Conservation (phyloP, 1,284 basidiomycete species). For the Rhodofomes roseus region DNA sequence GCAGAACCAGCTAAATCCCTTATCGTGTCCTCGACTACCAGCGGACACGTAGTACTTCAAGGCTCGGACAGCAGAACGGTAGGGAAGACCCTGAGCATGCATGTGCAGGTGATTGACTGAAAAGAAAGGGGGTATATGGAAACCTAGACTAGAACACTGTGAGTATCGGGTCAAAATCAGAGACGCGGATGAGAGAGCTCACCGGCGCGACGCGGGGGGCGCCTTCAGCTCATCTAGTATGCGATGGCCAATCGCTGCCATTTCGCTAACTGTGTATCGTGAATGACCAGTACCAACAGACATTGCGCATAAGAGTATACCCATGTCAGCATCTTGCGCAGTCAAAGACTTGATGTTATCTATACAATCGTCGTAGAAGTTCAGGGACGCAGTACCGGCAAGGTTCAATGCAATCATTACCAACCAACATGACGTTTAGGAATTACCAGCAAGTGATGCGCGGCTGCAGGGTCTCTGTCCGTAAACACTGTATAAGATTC, state of each 20-base stretch:
- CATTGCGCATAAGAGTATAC: slow-evolving; percentile 11
- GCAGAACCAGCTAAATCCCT: slow-evolving; percentile 79
- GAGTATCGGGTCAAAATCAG: neutral
- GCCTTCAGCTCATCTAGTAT: slow-evolving; percentile 47
- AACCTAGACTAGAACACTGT: slow-evolving; percentile 52
- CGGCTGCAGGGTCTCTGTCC: slow-evolving; percentile 60
- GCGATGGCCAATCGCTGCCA: slow-evolving; percentile 36
- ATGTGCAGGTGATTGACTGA: slow-evolving; percentile 81
- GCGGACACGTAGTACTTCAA: slow-evolving; percentile 56
- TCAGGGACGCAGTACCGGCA: too few species aligned
- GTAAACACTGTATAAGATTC: slow-evolving; percentile 57
- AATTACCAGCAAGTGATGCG: slow-evolving; percentile 61
- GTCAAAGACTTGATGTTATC: slow-evolving; percentile 21
- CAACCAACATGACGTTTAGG: slow-evolving; percentile 60
- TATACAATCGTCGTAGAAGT: neutral
- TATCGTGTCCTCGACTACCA: slow-evolving; percentile 41
- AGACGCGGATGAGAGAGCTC: slow-evolving; percentile 6
- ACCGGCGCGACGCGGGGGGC: slow-evolving; percentile 44
- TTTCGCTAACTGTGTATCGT: slow-evolving; percentile 17
- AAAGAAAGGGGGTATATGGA: slow-evolving; percentile 81
- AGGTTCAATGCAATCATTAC: too few species aligned
- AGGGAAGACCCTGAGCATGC: slow-evolving; percentile 73
- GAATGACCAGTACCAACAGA: too few species aligned
- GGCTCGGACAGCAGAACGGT: slow-evolving; percentile 39
- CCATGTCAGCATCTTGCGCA: neutral